Percentiles rank a stretch among this genome's conserved stretches.
phyloP scores from a whole-genome alignment of 768 basidiomycete genomes.

The Phanerochaete carnosa region DNA sequence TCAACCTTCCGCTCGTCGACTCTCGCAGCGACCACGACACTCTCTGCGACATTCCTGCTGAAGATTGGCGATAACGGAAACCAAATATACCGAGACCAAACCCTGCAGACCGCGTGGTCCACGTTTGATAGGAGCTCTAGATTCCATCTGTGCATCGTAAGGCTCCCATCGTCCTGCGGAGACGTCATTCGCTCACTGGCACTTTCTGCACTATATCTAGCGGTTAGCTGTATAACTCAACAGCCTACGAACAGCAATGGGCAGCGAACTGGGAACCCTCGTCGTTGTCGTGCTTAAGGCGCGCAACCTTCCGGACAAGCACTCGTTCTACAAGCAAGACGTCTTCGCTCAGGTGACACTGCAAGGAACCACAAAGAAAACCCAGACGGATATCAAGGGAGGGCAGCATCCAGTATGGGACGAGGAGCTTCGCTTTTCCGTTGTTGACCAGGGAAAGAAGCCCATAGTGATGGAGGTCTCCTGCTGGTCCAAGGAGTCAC shows the following conservation, averaged over 20 bases:
- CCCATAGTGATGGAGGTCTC: conserved; percentile 62
- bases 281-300: conserved; percentile 86
- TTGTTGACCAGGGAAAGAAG: conserved; percentile 55
- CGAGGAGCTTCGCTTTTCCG: conserved; percentile 72
- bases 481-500: conserved; percentile 78
- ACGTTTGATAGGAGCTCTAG: background rate
- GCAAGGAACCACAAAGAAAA: conserved; percentile 60
- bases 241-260: conserved; percentile 1
- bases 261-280: conserved; percentile 71
- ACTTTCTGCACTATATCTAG: too few species aligned
- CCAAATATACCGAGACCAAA: background rate
- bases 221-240: too few species aligned
- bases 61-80: too few species aligned
- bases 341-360: conserved; percentile 71
- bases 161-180: background rate
- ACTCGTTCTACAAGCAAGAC: conserved; percentile 80
- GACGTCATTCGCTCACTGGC: background rate
- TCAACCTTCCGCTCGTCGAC: background rate
- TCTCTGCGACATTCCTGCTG: background rate
- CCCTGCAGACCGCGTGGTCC: background rate
- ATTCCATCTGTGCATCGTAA: background rate
- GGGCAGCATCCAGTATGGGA: conserved; percentile 96
- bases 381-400: conserved; percentile 74
- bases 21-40: background rate
- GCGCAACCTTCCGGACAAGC: conserved; percentile 76